Percentiles rank a stretch among this genome's conserved stretches.
These are phyloP conservation scores for Teratosphaeria destructans DNA, from an alignment of 2,329 filamentous ascomycete species.

Conservation along the genomic window DNA sequence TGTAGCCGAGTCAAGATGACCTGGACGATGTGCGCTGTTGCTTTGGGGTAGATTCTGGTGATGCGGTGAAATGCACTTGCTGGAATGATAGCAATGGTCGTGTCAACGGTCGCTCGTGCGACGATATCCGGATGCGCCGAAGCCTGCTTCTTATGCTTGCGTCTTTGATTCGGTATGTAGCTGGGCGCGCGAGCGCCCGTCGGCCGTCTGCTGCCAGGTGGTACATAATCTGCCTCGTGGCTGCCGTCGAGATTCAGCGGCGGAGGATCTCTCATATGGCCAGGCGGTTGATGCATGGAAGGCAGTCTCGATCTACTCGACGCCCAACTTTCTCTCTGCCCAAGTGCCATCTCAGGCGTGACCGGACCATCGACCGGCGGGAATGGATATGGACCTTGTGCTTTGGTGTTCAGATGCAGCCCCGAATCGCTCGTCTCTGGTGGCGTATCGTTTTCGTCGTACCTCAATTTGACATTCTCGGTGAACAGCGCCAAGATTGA, in stretches of 20 bases:
- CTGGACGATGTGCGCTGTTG: conserved; percentile 93
- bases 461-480: conserved; percentile 74
- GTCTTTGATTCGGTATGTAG: conserved; percentile 3
- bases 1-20: conserved; percentile 93
- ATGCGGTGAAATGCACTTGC: conserved; percentile 88
- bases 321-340: not conserved
- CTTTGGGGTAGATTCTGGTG: conserved; percentile 89
- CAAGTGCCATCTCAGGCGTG: conserved; percentile 7
- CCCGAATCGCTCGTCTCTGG: conserved; percentile 11
- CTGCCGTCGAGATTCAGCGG: conserved; percentile 17
- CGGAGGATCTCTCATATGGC: conserved; percentile 19
- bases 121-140: conserved; percentile 96
- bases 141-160: conserved; percentile 38
- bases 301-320: conserved; percentile 11
- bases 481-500: conserved; percentile 96
- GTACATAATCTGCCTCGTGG: conserved; percentile 15
- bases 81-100: conserved; percentile 95
- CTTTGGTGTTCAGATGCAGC: conserved; percentile 13
- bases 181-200: conserved; percentile 15
- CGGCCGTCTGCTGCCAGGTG: conserved; percentile 13
- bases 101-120: conserved; percentile 89
- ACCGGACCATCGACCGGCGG: conserved; percentile 12
- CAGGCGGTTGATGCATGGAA: conserved; percentile 16
- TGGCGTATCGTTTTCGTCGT: conserved; percentile 48
- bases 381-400: conserved; percentile 9